Evolutionary conservation across 257 asterid genomes (phyloP).

Genomic region (Salvia hispanica): DNA sequence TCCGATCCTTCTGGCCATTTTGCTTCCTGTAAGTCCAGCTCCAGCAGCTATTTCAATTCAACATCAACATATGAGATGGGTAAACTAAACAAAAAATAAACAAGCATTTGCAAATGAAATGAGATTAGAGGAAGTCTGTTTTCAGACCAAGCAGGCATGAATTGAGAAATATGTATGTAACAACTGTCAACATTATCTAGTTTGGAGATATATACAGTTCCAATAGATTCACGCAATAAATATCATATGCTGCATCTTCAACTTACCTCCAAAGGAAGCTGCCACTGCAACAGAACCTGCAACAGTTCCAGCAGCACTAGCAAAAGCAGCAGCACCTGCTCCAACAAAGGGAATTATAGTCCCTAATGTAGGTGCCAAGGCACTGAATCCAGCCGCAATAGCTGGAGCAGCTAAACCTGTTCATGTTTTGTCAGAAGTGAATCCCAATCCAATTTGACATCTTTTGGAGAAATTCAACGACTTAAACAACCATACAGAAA

Average conservation of each 20-base stretch:
- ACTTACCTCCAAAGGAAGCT: slow-evolving; percentile 94
- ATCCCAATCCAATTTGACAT: slow-evolving; percentile 25
- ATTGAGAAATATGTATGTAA: neutral
- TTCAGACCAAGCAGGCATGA: slow-evolving; percentile 22
- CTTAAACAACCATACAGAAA: neutral
- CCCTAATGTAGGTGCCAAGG: slow-evolving; percentile 95
- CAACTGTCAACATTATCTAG: slow-evolving; percentile 9
- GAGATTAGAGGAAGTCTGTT: neutral
- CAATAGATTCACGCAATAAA: slow-evolving; percentile 4
- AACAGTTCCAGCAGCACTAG: slow-evolving; percentile 94
- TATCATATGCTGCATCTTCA: slow-evolving; percentile 23
- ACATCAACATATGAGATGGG: slow-evolving; percentile 28
- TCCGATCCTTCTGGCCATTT: slow-evolving; percentile 94
- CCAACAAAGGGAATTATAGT: slow-evolving; percentile 88
- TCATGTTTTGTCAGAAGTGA: slow-evolving; percentile 14
- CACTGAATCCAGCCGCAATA: slow-evolving; percentile 92
- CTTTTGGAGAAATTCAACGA: neutral
- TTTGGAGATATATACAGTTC: slow-evolving; percentile 11
- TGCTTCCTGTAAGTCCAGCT: slow-evolving; percentile 97
- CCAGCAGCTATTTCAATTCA: slow-evolving; percentile 78
- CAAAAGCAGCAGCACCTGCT: slow-evolving; percentile 94
- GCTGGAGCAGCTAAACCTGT: slow-evolving; percentile 98
- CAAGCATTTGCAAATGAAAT: slow-evolving; percentile 9
- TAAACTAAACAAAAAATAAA: slow-evolving; percentile 22
- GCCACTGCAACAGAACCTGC: slow-evolving; percentile 99